These are phyloP conservation scores for Pseudoneurospora amorphoporcata DNA, from an alignment of 495 filamentous ascomycete species.

Conservation along the genomic window DNA sequence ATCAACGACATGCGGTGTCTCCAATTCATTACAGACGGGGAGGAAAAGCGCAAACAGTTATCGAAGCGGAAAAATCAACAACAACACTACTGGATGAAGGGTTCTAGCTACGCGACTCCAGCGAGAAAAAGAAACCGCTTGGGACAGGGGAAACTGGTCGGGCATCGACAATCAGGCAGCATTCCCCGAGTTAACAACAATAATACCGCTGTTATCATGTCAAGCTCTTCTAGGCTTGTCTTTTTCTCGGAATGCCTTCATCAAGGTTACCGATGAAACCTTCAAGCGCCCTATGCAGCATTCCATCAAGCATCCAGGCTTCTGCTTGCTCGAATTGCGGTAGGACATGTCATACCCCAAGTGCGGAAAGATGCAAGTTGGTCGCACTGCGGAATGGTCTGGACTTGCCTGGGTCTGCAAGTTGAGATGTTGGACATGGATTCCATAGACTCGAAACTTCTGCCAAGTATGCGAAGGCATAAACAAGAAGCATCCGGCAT, in stretches of 20 bases:
- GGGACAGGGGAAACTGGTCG: background rate
- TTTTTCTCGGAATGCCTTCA: background rate
- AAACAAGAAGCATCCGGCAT: background rate
- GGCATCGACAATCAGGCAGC: background rate
- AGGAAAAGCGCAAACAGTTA: background rate
- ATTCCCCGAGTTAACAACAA: background rate
- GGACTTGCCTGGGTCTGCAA: background rate
- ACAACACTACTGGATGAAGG: background rate
- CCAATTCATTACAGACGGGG: background rate
- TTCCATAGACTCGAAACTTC: background rate
- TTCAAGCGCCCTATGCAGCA: background rate
- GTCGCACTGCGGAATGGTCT: background rate
- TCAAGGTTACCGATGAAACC: background rate
- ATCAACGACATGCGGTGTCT: background rate
- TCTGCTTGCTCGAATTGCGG: background rate
- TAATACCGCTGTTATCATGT: background rate
- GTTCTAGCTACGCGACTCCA: background rate
- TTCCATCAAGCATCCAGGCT: background rate
- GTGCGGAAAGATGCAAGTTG: background rate
- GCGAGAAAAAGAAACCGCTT: background rate
- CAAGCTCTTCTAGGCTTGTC: background rate
- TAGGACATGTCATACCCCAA: background rate
- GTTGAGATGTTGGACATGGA: background rate
- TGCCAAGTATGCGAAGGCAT: background rate
- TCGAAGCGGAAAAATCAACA: background rate